Base-by-base conservation (phyloP, 331 rosid species). In the Malus hybrid region DNA sequence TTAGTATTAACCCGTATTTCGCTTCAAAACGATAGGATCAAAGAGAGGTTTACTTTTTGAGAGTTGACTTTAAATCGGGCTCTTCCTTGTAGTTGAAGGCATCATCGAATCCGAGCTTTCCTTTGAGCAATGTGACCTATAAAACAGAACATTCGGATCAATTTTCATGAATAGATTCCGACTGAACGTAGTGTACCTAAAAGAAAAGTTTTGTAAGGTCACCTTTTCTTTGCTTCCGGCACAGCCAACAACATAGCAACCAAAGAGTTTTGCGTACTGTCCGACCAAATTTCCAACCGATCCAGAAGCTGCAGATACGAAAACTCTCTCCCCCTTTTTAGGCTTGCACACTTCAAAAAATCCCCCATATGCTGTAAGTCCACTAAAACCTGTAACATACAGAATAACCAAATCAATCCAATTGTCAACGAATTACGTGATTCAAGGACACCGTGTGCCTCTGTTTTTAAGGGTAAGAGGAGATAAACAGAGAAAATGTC, bases 81-180 rank as follows among this genome's bases (percentile, higher is more conserved):
- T 92, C 94, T 68, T 88, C 91, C 71, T 85, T 92, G 80, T 92
- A 87, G 82, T 88, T 90, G 83, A 92, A 92, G 62, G 94, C 97
- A 63, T 87, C 93, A 71, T 92, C 94, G 67, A 87, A 92, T 69
- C 93, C 90, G 61, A 91, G 86, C 81, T 88, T 85, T 10, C 77
- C 88, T 65, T 84, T 91, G 1, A 92, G 86, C 75, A 93, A 54
- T 11, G 60, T 77, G 6, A 89, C 95, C 98, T 90, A 29, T 52
- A 8, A 24, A 24, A 79, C 32, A 28, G 1, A 19, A 11, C 18
- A 32, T 10, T 46, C 24, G 0, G 48, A 52, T 19, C 24, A 20
- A 78, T 18, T 10, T 59, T 64, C n/a, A 27, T 42, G 4, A 50
- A 44, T 6, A 10, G 5, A 36, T n/a, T 11, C 54, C 16, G 27